Conservation (phyloP, 1,284 basidiomycete genomes). For the Rhizoctonia solani region DNA sequence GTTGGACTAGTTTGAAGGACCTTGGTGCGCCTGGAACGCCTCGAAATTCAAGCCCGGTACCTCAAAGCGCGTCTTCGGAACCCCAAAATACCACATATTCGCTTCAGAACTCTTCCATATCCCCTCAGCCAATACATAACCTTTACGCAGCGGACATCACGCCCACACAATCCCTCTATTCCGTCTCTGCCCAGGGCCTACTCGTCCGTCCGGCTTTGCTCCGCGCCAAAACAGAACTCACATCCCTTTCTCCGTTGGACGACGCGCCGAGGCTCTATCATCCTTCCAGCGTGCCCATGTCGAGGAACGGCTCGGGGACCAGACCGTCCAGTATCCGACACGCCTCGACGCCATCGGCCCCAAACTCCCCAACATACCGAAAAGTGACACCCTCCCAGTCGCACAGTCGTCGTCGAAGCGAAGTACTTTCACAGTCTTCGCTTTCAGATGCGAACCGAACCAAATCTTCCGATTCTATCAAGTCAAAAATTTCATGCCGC, state of each 20-base stretch:
- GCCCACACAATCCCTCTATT: conserved; percentile 22
- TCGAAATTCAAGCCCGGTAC: neutral
- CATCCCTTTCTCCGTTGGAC: neutral
- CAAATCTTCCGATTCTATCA: conserved; percentile 15
- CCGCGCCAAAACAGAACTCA: conserved; percentile 24
- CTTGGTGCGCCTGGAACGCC: neutral
- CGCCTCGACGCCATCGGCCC: neutral
- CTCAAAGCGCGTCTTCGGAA: no score
- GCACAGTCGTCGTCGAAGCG: conserved; percentile 10
- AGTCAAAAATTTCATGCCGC: conserved; percentile 10
- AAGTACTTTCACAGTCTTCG: conserved; percentile 4
- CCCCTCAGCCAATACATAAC: no score
- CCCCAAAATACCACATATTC: no score
- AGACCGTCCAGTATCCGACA: neutral
- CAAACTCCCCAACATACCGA: conserved; percentile 1
- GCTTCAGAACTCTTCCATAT: no score
- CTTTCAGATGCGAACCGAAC: conserved; percentile 14
- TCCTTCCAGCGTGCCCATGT: neutral
- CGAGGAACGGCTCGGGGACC: no score
- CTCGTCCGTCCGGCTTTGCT: conserved; percentile 27
- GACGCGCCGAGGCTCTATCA: conserved; percentile 21
- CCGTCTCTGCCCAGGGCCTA: conserved; percentile 22
- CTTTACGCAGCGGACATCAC: neutral
- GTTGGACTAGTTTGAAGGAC: no score
- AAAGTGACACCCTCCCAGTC: neutral